Conservation (phyloP, 176 grass and related monocot species). For the Cenchrus fungigraminus region DNA sequence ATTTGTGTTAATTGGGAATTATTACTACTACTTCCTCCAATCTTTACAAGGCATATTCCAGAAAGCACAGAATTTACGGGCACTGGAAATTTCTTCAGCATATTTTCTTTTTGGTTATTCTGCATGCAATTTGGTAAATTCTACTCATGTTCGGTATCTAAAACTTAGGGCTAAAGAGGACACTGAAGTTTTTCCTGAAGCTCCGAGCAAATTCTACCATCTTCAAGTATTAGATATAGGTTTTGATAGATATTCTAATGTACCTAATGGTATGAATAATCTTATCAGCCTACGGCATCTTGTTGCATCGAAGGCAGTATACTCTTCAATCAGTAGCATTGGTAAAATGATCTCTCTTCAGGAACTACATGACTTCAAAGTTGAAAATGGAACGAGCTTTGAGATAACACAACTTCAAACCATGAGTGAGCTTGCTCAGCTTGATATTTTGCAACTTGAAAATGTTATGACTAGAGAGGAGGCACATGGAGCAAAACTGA, state of each 20-base stretch:
- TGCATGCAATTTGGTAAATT: background rate
- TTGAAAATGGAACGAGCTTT: background rate
- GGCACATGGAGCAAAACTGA: background rate
- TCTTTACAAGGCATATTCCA: no score
- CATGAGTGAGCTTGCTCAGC: conserved; percentile 23
- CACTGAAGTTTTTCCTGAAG: background rate
- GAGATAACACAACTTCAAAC: conserved; percentile 19
- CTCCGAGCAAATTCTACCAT: conserved; percentile 31
- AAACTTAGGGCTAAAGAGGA: background rate
- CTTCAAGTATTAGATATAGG: conserved; percentile 44
- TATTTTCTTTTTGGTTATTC: background rate
- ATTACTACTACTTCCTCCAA: background rate
- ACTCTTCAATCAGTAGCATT: background rate
- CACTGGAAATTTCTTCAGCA: background rate
- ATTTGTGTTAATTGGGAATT: conserved; percentile 19
- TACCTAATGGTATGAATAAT: background rate
- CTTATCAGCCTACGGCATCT: conserved; percentile 32
- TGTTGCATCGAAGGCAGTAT: rapidly evolving
- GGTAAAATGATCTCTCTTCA: conserved; percentile 31
- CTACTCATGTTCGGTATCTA: conserved; percentile 38
- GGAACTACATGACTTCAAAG: background rate
- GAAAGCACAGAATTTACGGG: background rate
- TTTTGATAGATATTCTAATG: background rate
- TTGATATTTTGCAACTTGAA: background rate
- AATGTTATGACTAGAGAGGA: background rate